Evolutionary conservation across 164 flowering plant species (phyloP), one percentile per base, ranked within the genome.

Genomic region (Brasenia schreberi): DNA sequence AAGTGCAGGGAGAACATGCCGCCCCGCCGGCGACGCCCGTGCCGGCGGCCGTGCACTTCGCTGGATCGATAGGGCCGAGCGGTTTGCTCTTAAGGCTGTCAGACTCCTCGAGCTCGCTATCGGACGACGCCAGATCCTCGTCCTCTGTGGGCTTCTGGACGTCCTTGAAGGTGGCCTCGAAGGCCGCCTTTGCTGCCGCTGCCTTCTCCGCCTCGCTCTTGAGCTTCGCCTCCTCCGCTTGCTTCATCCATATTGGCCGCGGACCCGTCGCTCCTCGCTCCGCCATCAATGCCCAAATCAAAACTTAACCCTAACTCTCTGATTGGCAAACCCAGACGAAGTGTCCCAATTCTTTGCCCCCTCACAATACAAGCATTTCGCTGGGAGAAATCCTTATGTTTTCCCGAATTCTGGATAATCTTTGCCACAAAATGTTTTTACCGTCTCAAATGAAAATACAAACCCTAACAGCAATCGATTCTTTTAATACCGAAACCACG

Each of bases 141-240:
- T 65, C 73, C 12, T 65, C 73, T 0, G 64, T 64, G 6, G 39
- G 76, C 43, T 75, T 81, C n/a, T 82, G 87, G 0, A 83, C 80
- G 5, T 74, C 87, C 72, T 85, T 92, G 82, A 95, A 95, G 1
- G 99, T 95, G 49, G 99, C 99, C 33, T 95, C 99, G 43, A 95
- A 95, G 4, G 99, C 99, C 5, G 99, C 99, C 73, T 92, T 95
- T 0, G 99, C 99, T 0, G 97, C 97, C 0, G 99, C 99, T 5
- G 76, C 79, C 73, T 87, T 94, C 73, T 94, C 99, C 0, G 97
- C 96, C 68, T 89, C 97, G 61, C 85, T 87, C 78, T 91, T 94
- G 56, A 91, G 68, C 72, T 91, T 94, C 4, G 99, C 99, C 73
- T 91, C 97, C 74, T 94, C 97, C 3, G 96, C 97, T 68, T 89